phyloP scores from a whole-genome alignment of 345 rosid species.

The Pistacia integerrima region DNA sequence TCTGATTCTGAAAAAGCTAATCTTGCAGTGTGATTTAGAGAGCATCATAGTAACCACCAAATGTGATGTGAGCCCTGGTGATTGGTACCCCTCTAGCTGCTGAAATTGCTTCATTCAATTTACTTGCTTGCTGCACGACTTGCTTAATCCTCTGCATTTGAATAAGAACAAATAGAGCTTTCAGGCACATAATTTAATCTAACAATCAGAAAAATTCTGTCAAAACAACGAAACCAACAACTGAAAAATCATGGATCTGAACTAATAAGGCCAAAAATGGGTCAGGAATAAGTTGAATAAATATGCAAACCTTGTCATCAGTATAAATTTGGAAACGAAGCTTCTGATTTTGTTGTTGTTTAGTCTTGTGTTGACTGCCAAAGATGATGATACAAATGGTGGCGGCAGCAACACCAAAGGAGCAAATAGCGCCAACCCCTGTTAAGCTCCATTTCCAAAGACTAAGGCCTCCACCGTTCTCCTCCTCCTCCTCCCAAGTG shows the following conservation, averaged over 20 bases:
- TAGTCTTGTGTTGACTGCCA: conserved; percentile 60
- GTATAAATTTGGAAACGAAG: conserved; percentile 65
- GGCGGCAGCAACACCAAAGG: conserved; percentile 94
- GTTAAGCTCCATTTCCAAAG: conserved; percentile 80
- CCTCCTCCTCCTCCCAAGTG: conserved; percentile 45
- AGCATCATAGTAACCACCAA: conserved; percentile 73
- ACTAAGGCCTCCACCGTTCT: conserved; percentile 41
- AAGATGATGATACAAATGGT: conserved; percentile 66
- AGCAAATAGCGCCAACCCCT: conserved; percentile 89
- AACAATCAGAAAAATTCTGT: too few species aligned
- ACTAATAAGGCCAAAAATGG: neutral
- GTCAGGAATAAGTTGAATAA: neutral
- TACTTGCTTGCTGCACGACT: conserved; percentile 64
- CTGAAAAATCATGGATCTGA: neutral
- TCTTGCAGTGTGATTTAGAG: conserved; percentile 31
- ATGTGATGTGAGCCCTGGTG: conserved; percentile 69
- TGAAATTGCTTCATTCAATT: conserved; percentile 68
- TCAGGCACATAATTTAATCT: too few species aligned
- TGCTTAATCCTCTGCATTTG: conserved; percentile 65
- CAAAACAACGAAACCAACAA: too few species aligned
- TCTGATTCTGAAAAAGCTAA: neutral
- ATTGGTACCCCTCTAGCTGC: conserved; percentile 68
- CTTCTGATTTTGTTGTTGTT: conserved; percentile 49
- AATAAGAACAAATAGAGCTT: too few species aligned
- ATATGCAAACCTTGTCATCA: conserved; percentile 66